Evolutionary conservation across 371 early-diverging fungal species (phyloP).

Genomic region (Syncephalastrum contaminatum): DNA sequence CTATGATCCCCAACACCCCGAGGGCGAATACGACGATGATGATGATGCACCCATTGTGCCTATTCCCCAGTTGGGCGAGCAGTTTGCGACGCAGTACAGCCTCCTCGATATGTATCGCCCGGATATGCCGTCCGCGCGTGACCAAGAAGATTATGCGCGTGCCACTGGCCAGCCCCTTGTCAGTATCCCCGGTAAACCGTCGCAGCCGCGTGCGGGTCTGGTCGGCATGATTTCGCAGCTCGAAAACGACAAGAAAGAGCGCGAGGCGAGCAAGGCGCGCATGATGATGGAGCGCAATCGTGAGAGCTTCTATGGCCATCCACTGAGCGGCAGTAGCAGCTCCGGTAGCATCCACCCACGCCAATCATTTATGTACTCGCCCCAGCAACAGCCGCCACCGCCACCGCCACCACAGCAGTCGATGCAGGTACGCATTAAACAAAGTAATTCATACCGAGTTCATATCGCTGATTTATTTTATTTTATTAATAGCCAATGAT

Average conservation of each 20-base stretch:
- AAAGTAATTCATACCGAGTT: neutral
- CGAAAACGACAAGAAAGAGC: conserved; percentile 33
- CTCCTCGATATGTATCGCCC: conserved; percentile 27
- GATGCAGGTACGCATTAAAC: conserved; percentile 13
- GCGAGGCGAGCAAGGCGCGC: conserved; percentile 25
- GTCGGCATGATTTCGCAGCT: conserved; percentile 39
- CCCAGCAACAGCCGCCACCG: too few species aligned
- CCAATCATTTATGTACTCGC: too few species aligned
- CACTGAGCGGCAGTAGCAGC: neutral
- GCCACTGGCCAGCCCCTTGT: conserved; percentile 35
- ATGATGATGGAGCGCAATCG: conserved; percentile 40
- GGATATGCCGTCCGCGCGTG: conserved; percentile 36
- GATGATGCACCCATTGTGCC: conserved; percentile 24
- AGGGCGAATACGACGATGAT: conserved; percentile 5
- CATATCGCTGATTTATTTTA: neutral
- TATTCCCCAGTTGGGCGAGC: conserved; percentile 27
- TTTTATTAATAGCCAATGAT: conserved; percentile 15
- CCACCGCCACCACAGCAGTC: conserved; percentile 5
- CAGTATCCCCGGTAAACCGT: conserved; percentile 25
- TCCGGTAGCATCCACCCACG: conserved; percentile 6
- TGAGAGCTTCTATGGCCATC: conserved; percentile 4
- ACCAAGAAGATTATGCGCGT: conserved; percentile 43
- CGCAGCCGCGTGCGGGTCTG: conserved; percentile 28
- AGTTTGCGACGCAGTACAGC: conserved; percentile 30
- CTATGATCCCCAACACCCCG: conserved; percentile 2